These are phyloP conservation scores for Fusarium haematococcum DNA, from an alignment of 2,329 filamentous ascomycete genomes.

Conservation along the genomic window DNA sequence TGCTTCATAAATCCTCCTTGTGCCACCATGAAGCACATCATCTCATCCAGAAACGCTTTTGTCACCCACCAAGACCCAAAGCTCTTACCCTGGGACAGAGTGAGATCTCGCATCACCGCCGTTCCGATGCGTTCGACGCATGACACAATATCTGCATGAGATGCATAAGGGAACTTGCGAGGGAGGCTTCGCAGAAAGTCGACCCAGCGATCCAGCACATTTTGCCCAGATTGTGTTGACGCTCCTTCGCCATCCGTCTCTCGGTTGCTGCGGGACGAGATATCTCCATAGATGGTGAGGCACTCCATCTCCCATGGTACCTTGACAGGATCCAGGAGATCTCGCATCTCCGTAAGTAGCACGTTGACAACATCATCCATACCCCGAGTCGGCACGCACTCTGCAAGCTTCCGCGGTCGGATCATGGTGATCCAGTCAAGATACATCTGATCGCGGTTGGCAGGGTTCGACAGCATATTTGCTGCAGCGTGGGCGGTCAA, in stretches of 20 bases:
- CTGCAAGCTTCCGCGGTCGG: constrained; percentile 70
- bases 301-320: constrained; percentile 75
- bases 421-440: constrained; percentile 84
- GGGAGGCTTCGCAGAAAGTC: constrained; percentile 77
- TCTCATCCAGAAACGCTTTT: constrained; percentile 95
- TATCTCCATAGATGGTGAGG: constrained; percentile 70
- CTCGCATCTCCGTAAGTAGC: constrained; percentile 74
- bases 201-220: constrained; percentile 83
- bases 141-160: constrained; percentile 78
- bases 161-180: constrained; percentile 78
- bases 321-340: constrained; percentile 75
- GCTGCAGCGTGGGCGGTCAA: constrained; percentile 93
- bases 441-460: constrained; percentile 96
- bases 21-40: constrained; percentile 89
- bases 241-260: constrained; percentile 43
- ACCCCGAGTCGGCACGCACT: constrained; percentile 70
- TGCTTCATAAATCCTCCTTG: constrained; percentile 87
- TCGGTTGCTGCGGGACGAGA: constrained; percentile 61
- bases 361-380: constrained; percentile 76
- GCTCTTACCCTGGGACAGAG: constrained; percentile 80
- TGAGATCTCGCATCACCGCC: constrained; percentile 83
- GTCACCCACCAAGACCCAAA: constrained; percentile 96
- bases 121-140: constrained; percentile 82
- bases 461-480: constrained; percentile 89
- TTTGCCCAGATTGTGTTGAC: constrained; percentile 60